Conservation (phyloP, 164 flowering plant genomes). For the Liriodendron chinense region DNA sequence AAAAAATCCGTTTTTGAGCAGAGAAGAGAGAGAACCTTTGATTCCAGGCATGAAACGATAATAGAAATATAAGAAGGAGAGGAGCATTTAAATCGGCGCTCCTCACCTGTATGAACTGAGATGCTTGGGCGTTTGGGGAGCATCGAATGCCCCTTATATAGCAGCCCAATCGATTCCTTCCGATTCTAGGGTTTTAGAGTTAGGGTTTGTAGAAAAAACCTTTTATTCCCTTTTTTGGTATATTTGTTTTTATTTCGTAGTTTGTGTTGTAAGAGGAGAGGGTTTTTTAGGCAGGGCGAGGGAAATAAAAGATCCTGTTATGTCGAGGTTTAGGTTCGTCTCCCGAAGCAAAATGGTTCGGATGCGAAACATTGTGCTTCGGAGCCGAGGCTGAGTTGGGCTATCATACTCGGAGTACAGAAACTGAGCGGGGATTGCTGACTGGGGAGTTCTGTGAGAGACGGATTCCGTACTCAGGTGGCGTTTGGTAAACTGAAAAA, state of each 20-base stretch:
- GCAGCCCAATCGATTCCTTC: background rate
- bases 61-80: background rate
- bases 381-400: background rate
- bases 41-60: background rate
- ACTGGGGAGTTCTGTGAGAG: no score
- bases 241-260: no score
- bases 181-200: background rate
- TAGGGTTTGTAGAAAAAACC: background rate
- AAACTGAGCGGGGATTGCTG: no score
- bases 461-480: no score
- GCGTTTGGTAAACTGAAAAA: no score
- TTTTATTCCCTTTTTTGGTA: no score
- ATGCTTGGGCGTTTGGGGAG: background rate
- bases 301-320: background rate
- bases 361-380: background rate
- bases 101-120: background rate
- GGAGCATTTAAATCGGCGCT: background rate
- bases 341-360: background rate
- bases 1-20: background rate
- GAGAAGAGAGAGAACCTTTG: background rate
- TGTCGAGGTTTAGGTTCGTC: background rate
- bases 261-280: background rate
- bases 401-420: no score
- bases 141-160: background rate
- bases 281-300: background rate